These are phyloP conservation scores for Rhodotorula taiwanensis DNA, from an alignment of 768 basidiomycete species.

Conservation along the genomic window DNA sequence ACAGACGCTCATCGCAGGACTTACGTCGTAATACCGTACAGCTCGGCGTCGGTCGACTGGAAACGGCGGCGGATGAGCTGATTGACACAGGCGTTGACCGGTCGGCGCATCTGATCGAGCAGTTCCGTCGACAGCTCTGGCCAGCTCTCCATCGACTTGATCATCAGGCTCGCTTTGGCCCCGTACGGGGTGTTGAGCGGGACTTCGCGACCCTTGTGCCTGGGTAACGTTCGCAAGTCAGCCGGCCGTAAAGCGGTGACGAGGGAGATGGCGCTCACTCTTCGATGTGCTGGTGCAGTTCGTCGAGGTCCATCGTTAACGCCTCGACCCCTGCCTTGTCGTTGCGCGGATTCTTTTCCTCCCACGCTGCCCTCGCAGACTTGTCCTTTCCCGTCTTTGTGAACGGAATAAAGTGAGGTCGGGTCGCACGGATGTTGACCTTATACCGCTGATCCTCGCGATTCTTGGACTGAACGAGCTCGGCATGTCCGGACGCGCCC, in stretches of 20 bases:
- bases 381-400: background rate
- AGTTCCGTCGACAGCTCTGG: slow-evolving; percentile 44
- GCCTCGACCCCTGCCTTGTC: too few relatives aligned
- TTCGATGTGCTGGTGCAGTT: background rate
- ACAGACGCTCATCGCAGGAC: too few relatives aligned
- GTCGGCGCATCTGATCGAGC: slow-evolving; percentile 36
- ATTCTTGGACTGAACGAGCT: slow-evolving; percentile 27
- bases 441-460: slow-evolving; percentile 8
- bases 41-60: slow-evolving; percentile 33
- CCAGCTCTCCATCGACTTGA: slow-evolving; percentile 47
- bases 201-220: slow-evolving; percentile 47
- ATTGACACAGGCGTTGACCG: slow-evolving; percentile 42
- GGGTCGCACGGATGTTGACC: slow-evolving; percentile 9
- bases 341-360: too few relatives aligned
- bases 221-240: slow-evolving; percentile 22
- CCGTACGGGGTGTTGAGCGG: slow-evolving; percentile 48
- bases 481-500: slow-evolving; percentile 8
- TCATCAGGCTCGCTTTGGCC: slow-evolving; percentile 46
- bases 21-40: slow-evolving; percentile 37
- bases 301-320: too few relatives aligned
- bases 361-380: too few relatives aligned
- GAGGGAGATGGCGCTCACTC: background rate
- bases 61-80: slow-evolving; percentile 47
- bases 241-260: background rate
- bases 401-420: slow-evolving; percentile 19